phyloP scores from a whole-genome alignment of 2,329 filamentous ascomycete genomes.

The Exserohilum rostratum region DNA sequence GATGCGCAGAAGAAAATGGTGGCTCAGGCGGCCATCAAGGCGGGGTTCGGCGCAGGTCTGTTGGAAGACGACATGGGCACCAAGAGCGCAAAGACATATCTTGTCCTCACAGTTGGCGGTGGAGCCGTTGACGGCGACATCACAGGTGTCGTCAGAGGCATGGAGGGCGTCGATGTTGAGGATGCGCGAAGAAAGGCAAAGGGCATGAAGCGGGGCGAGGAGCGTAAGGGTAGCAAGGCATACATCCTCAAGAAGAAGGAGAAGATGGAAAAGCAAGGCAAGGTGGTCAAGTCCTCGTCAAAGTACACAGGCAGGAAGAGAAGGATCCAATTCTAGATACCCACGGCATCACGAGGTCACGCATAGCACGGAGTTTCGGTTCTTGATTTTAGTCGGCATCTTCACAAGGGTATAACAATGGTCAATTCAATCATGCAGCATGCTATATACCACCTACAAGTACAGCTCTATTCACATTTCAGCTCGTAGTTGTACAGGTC shows the following conservation, averaged over 20 bases:
- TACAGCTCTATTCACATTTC: slow-evolving; percentile 48
- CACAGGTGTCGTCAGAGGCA: slow-evolving; percentile 83
- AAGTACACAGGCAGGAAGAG: slow-evolving; percentile 95
- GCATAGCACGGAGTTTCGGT: slow-evolving; percentile 46
- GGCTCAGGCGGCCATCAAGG: slow-evolving; percentile 83
- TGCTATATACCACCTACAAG: slow-evolving; percentile 51
- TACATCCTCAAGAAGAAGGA: slow-evolving; percentile 89
- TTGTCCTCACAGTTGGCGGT: slow-evolving; percentile 87
- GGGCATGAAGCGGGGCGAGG: slow-evolving; percentile 61
- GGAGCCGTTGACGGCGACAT: slow-evolving; percentile 74
- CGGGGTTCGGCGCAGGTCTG: slow-evolving; percentile 92
- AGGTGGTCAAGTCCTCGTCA: slow-evolving; percentile 87
- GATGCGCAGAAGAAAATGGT: slow-evolving; percentile 92
- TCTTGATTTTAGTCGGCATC: slow-evolving; percentile 11
- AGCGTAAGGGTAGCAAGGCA: slow-evolving; percentile 80
- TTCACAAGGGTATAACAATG: slow-evolving; percentile 35
- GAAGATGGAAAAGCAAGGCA: slow-evolving; percentile 93
- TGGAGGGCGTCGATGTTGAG: slow-evolving; percentile 81
- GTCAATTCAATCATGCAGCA: slow-evolving; percentile 46
- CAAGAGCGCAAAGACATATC: slow-evolving; percentile 95
- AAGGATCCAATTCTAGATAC: slow-evolving; percentile 71
- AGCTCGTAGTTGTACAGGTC: slow-evolving; percentile 43
- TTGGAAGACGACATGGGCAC: slow-evolving; percentile 95
- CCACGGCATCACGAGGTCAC: slow-evolving; percentile 33
- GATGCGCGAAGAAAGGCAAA: slow-evolving; percentile 60